Base-by-base conservation (phyloP, 805 yeast genomes). In the Yamadazyma nakazawae region DNA sequence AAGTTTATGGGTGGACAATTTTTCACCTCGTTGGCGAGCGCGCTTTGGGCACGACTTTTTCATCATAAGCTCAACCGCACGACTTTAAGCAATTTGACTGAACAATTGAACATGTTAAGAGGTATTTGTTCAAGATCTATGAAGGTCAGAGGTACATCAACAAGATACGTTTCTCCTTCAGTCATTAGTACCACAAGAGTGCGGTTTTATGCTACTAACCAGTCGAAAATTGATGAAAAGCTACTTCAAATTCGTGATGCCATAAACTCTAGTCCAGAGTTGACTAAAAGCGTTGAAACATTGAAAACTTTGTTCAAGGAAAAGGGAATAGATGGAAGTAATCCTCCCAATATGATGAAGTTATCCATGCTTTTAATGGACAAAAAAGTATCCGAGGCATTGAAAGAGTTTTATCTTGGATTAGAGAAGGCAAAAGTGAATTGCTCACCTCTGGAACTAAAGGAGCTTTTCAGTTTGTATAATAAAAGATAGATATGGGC, bases 351-450 rank as follows among this genome's bases (percentile, higher is more conserved):
- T 17, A 54, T 69, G 58, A 52, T 64, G 49, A 60, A 68, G 44
- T 55, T 72, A 62, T 64, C 70, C 61, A 62, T 60, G 48, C 57
- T 72, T 34, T 57, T 70, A 43, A 55, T 70, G 34, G 71, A 70
- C 43, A 59, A 59, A 46, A 73, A 68, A 11, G 66, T 70, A 7
- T 63, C 68, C 42, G 59, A 54, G 11, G 55, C 57, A 38, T 55
- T 68, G 24, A 45, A 51, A 5, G 57, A 60, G 34, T 56, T 71
- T 47, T 63, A 66, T 49, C 54, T 49, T 14, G 58, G 63, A 25
- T 59, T 71, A 34, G 69, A 69, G 19, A 59, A 59, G 36, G 61
- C 67, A 5, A 61, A 65, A 17, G 56, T 70, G 37, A 52, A 59
- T 44, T 54, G 70, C 41, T 52, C 62, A 18, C 68, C 64, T 3